Percentiles rank a stretch among this genome's conserved stretches.
Conservation (phyloP, 805 yeast genomes). For the Lipomyces kockii region DNA sequence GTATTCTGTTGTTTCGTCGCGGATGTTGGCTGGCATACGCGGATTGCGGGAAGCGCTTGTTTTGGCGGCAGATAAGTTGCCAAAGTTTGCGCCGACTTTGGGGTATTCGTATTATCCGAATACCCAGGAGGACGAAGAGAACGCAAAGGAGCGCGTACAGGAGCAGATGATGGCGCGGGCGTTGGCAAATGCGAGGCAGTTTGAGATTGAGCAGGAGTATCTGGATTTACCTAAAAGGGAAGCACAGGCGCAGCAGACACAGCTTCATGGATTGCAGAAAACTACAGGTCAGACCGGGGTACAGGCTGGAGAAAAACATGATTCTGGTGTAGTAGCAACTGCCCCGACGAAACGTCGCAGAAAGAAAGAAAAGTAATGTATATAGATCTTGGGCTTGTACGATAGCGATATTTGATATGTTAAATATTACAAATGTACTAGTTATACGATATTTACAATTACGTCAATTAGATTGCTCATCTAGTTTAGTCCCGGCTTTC, state of each 20-base stretch:
- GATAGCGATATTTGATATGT: neutral
- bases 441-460: neutral
- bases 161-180: conserved; percentile 40
- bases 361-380: conserved; percentile 18
- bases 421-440: neutral
- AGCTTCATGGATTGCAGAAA: neutral
- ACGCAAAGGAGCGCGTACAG: conserved; percentile 7
- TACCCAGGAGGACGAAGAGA: conserved; percentile 30
- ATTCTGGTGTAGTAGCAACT: conserved; percentile 10
- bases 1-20: conserved; percentile 70
- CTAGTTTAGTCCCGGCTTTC: conserved; percentile 23
- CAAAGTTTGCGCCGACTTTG: conserved; percentile 62
- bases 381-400: conserved; percentile 6
- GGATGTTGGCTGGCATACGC: conserved; percentile 60
- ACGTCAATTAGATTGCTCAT: neutral
- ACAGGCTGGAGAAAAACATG: conserved; percentile 5
- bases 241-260: conserved; percentile 2
- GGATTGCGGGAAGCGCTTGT: conserved; percentile 54
- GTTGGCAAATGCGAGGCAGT: conserved; percentile 24
- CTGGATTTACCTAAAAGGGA: conserved; percentile 23
- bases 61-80: conserved; percentile 43
- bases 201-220: conserved; percentile 7
- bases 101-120: conserved; percentile 57
- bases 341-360: conserved; percentile 19
- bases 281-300: neutral